Percentiles rank a stretch among this genome's conserved stretches.
Evolutionary conservation across 495 filamentous ascomycete species (phyloP).

Genomic region (Lichenothelia convexa): DNA sequence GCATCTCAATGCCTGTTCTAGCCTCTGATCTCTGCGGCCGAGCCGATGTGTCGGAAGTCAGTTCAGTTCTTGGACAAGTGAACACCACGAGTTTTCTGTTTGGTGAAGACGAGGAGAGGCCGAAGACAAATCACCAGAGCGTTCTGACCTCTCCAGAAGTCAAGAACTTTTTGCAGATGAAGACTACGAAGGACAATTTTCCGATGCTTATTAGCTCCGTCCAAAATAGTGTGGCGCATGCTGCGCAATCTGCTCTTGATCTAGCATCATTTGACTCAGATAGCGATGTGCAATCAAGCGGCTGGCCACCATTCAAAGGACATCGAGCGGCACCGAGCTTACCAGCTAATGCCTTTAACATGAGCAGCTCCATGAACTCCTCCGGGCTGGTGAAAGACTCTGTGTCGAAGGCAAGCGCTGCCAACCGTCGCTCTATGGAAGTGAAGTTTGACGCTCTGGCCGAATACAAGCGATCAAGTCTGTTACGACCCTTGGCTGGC

Average conservation of each 20-base stretch:
- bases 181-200: constrained; percentile 63
- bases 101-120: constrained; percentile 54
- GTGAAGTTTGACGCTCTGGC: constrained; percentile 23
- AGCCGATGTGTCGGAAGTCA: constrained; percentile 26
- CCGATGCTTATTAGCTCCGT: constrained; percentile 59
- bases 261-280: constrained; percentile 47
- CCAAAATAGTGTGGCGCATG: constrained; percentile 45
- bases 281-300: constrained; percentile 30
- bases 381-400: not conserved
- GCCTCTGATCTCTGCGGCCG: constrained; percentile 40
- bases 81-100: constrained; percentile 73
- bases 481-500: constrained; percentile 21
- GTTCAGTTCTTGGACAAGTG: constrained; percentile 42
- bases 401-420: constrained; percentile 20
- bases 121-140: constrained; percentile 30
- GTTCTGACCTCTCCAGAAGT: constrained; percentile 42
- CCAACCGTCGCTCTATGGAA: constrained; percentile 35
- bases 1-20: constrained; percentile 78
- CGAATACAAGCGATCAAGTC: constrained; percentile 18
- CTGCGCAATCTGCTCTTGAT: constrained; percentile 64
- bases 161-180: constrained; percentile 54
- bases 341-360: constrained; percentile 35
- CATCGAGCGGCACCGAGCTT: constrained; percentile 66
- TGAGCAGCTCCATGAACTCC: not conserved
- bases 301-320: constrained; percentile 48